A percentile compares a stretch with the other conserved stretches of the same genome.
Evolutionary conservation across 2,329 filamentous ascomycete species (phyloP).

Genomic region (Alternaria rosae): DNA sequence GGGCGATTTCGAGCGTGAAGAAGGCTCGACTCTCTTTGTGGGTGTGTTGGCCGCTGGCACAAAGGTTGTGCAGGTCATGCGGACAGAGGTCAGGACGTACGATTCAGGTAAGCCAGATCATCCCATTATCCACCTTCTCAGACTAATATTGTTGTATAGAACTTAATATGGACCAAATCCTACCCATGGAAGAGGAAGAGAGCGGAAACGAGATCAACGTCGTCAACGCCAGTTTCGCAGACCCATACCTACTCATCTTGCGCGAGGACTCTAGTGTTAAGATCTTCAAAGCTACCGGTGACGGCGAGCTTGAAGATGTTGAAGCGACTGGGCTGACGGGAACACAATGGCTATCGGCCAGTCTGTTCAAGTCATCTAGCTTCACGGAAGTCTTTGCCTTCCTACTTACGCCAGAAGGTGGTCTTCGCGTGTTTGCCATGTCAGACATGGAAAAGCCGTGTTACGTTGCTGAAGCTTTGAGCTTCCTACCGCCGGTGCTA

Average conservation of each 20-base stretch:
- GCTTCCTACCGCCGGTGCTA: constrained; percentile 78
- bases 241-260: constrained; percentile 84
- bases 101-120: constrained; percentile 73
- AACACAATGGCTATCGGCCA: constrained; percentile 82
- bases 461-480: constrained; percentile 77
- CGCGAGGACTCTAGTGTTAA: constrained; percentile 84
- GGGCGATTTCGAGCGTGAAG: constrained; percentile 90
- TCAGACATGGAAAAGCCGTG: constrained; percentile 75
- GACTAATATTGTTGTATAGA: constrained; percentile 58
- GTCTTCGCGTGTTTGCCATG: constrained; percentile 78
- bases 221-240: constrained; percentile 80
- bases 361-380: constrained; percentile 75
- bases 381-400: constrained; percentile 72
- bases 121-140: background rate
- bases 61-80: constrained; percentile 85
- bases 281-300: constrained; percentile 79
- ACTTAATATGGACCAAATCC: constrained; percentile 86
- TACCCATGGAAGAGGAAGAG: constrained; percentile 85
- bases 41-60: constrained; percentile 81
- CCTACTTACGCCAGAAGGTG: constrained; percentile 76
- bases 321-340: constrained; percentile 66
- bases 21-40: constrained; percentile 85
- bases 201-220: constrained; percentile 81
- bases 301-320: constrained; percentile 85
- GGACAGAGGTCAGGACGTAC: constrained; percentile 87